Percentiles rank a stretch among this genome's conserved stretches.
Conservation (phyloP, 2,329 filamentous ascomycete genomes). For the Aureobasidium subglaciale region DNA sequence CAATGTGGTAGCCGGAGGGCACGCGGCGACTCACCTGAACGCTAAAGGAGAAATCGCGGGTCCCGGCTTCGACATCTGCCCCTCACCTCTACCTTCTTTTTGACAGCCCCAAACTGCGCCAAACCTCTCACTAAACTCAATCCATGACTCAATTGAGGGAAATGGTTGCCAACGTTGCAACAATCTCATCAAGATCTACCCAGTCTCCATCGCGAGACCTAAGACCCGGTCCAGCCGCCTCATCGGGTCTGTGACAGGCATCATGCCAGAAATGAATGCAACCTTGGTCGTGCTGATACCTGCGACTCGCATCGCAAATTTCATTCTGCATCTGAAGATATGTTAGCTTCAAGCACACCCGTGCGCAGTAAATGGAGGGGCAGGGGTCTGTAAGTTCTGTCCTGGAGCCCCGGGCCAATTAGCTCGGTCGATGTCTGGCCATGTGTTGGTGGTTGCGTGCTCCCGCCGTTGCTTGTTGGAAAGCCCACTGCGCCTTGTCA, state of each 20-base stretch:
- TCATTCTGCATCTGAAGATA: conserved; percentile 9
- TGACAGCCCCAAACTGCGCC: conserved; percentile 14
- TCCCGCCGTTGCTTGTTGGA: conserved; percentile 15
- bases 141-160: conserved; percentile 1
- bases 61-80: conserved; percentile 12
- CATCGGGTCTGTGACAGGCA: background rate
- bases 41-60: conserved; percentile 14
- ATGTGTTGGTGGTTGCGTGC: conserved; percentile 16
- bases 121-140: conserved; percentile 14
- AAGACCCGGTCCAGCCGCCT: background rate
- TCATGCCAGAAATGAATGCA: background rate
- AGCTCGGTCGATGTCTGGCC: background rate
- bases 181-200: conserved; percentile 13
- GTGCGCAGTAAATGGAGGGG: conserved; percentile 13
- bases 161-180: conserved; percentile 2
- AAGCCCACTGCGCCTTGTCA: conserved; percentile 16
- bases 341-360: conserved; percentile 11
- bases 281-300: background rate
- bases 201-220: background rate
- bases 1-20: conserved; percentile 7
- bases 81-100: conserved; percentile 14
- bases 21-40: conserved; percentile 9
- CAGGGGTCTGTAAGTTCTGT: conserved; percentile 14
- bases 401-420: conserved; percentile 14
- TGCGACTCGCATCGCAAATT: background rate